Evolutionary conservation across 352 stramenopile genomes (phyloP).

Genomic region (Phytopythium oedochilum): DNA sequence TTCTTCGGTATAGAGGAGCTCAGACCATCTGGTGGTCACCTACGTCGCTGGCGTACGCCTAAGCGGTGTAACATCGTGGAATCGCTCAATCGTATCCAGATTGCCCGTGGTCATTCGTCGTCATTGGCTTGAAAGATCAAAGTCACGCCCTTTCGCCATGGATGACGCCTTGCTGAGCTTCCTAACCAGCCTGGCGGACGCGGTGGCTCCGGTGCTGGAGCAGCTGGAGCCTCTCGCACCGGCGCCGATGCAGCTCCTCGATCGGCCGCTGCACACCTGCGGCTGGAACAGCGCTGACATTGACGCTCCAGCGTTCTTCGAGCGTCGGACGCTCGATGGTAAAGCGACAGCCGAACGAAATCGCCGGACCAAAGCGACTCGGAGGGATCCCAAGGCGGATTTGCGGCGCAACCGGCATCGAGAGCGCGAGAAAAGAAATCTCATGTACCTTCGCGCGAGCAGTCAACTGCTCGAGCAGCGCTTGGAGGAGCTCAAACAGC

Average conservation of each 20-base stretch:
- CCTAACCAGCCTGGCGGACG: no score
- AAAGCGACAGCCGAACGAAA: background rate
- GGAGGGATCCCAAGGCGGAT: background rate
- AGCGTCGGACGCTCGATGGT: background rate
- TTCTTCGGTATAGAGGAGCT: background rate
- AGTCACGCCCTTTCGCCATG: no score
- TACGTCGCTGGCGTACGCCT: no score
- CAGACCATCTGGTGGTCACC: no score
- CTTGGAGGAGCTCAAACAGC: background rate
- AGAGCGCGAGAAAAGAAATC: slow-evolving; percentile 1
- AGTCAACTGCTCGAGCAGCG: background rate
- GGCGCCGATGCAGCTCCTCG: background rate
- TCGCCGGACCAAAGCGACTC: no score
- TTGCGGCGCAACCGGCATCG: background rate
- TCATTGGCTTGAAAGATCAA: no score
- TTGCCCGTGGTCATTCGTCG: no score
- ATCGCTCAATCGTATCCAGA: no score
- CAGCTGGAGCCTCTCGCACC: background rate
- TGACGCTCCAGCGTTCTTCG: background rate
- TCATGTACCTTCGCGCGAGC: slow-evolving; percentile 4
- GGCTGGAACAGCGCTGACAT: background rate
- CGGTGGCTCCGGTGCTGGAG: background rate
- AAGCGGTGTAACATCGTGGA: no score
- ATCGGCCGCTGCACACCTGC: background rate
- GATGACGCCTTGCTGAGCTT: background rate